Conservation (phyloP, 331 rosid genomes). For the Pyrus hybrid region DNA sequence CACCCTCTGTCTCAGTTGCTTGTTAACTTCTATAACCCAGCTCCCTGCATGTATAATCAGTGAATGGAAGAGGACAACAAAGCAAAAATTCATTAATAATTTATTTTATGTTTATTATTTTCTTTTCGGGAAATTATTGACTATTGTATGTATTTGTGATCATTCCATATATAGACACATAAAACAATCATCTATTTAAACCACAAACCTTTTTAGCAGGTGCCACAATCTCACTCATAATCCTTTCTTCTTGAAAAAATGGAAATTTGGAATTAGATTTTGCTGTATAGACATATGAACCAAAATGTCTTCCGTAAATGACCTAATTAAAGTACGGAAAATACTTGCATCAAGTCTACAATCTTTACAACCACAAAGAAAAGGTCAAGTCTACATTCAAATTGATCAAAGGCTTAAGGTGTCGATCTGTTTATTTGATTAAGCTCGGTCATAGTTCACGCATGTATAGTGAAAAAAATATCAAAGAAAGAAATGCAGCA, state of each 20-base stretch:
- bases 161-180: background rate
- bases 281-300: background rate
- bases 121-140: background rate
- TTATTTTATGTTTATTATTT: background rate
- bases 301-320: background rate
- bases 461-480: too few relatives aligned
- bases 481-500: too few relatives aligned
- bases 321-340: background rate
- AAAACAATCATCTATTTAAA: background rate
- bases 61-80: background rate
- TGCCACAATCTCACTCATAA: constrained; percentile 20
- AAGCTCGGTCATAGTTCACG: too few relatives aligned
- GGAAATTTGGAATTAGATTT: background rate
- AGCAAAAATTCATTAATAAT: background rate
- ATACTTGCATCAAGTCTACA: too few relatives aligned
- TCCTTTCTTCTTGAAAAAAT: constrained; percentile 33
- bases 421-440: too few relatives aligned
- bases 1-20: background rate
- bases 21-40: constrained; percentile 36
- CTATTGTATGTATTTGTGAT: too few relatives aligned
- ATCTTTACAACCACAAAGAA: too few relatives aligned
- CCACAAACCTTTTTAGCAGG: constrained; percentile 29
- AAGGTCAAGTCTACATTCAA: background rate
- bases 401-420: too few relatives aligned
- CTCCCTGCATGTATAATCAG: constrained; percentile 23